phyloP scores from a whole-genome alignment of 768 basidiomycete species.

The Pisolithus marmoratus region DNA sequence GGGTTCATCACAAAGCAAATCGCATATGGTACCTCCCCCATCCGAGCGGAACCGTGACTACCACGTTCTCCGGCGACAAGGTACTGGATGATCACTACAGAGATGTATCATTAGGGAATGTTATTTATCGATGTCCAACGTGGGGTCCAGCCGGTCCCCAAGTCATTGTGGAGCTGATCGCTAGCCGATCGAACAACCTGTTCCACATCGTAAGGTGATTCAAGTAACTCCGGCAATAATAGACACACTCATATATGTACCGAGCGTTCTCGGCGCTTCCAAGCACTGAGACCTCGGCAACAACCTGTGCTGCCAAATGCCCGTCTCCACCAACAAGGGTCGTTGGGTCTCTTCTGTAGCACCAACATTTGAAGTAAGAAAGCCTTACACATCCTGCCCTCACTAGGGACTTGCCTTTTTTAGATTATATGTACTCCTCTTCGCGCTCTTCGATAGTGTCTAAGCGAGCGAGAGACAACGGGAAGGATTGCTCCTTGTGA shows the following conservation, averaged over 20 bases:
- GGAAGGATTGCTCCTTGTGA: not conserved
- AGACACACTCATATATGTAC: not conserved
- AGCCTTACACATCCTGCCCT: accelerated
- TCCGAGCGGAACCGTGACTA: too few species aligned
- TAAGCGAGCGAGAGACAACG: not conserved
- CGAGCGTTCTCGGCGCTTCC: not conserved
- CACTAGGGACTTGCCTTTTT: not conserved
- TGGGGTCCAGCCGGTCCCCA: too few species aligned
- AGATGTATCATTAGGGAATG: not conserved
- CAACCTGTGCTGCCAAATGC: not conserved
- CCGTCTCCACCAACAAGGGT: too few species aligned
- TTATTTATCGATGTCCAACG: too few species aligned
- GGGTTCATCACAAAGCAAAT: too few species aligned
- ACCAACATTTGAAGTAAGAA: not conserved
- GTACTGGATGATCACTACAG: not conserved
- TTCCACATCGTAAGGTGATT: not conserved
- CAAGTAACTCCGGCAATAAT: not conserved
- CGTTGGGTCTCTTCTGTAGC: not conserved
- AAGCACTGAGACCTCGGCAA: not conserved
- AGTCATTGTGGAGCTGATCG: too few species aligned
- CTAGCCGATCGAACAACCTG: not conserved
- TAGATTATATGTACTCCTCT: not conserved
- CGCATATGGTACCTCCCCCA: too few species aligned
- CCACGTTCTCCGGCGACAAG: not conserved
- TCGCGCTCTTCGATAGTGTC: not conserved